phyloP scores from a whole-genome alignment of 345 rosid species.

The Citrus unshiu region DNA sequence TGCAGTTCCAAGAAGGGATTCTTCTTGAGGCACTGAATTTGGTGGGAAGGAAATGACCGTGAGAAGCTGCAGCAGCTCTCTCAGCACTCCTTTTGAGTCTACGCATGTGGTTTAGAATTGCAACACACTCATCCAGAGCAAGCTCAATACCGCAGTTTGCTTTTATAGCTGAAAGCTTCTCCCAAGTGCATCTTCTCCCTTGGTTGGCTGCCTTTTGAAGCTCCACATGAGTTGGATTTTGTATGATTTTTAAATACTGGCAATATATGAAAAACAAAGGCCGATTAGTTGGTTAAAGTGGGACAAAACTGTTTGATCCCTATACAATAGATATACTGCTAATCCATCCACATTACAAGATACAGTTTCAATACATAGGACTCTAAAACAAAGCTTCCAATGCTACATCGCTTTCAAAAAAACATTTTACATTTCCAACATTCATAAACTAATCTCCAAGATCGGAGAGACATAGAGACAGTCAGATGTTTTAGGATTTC shows the following conservation, averaged over 20 bases:
- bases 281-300: neutral
- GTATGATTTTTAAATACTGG: slow-evolving; percentile 82
- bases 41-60: slow-evolving; percentile 53
- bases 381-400: neutral
- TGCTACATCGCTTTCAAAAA: neutral
- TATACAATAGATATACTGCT: neutral
- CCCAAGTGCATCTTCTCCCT: slow-evolving; percentile 99
- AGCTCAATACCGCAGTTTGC: slow-evolving; percentile 96
- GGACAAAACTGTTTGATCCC: neutral
- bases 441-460: neutral
- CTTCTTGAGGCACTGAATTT: slow-evolving; percentile 81
- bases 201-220: slow-evolving; percentile 88
- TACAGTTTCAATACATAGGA: neutral
- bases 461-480: neutral
- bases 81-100: slow-evolving; percentile 88
- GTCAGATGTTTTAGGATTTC: neutral
- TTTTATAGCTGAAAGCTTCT: slow-evolving; percentile 96
- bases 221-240: slow-evolving; percentile 73
- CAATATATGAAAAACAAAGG: neutral
- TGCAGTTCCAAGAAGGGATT: slow-evolving; percentile 96
- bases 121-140: slow-evolving; percentile 97
- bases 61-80: slow-evolving; percentile 86
- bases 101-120: slow-evolving; percentile 92
- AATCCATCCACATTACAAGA: neutral
- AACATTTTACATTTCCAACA: neutral